Evolutionary conservation across 2,329 filamentous ascomycete genomes (phyloP), one percentile per base, ranked within the genome.

Genomic region (Penicillium sp.): DNA sequence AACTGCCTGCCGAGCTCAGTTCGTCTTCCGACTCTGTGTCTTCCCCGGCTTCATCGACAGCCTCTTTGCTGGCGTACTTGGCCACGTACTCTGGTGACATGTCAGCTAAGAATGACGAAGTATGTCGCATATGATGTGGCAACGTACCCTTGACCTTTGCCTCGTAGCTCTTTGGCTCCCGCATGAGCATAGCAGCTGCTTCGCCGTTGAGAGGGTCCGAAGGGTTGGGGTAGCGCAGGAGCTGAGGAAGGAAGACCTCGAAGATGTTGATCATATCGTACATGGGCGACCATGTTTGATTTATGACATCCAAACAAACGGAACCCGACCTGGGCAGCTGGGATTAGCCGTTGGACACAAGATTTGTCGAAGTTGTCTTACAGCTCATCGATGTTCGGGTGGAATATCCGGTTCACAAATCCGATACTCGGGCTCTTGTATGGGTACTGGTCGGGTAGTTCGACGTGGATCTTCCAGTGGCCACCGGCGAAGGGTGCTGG

Each of bases 221-320:
- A 4, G 93, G 90, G 70, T 98, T 98, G 42, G 93, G 93, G 65
- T 98, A 98, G 58, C 90, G 85, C 43, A 98, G 79, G 19, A 98
- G 83, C 64, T 98, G 93, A 9, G 93, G 93, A 21, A 98, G 82
- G 71, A 98, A 98, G 52, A 95, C 84, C 68, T 91, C 87, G 63
- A 91, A 91, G 43, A 91, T 90, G 65, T 91, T 91, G 74, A 90
- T 87, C 91, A 98, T 96, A 62, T 97, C 91, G 71, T 93, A 98
- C 91, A 98, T 98, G 10, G 93, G 93, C 32, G 93, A 97, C 93
- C 93, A 98, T 2, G 93, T 97, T 73, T 98, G 93, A 73, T 98
- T 98, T 72, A 98, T 98, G 63, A 98, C 93, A 65, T 98, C 93
- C 44, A 98, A 78, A 65, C 93, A 98, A 45, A 98, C 93, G 29